Base-by-base conservation (phyloP, 2,329 filamentous ascomycete genomes). In the Paracorniculantispora psalliotae region DNA sequence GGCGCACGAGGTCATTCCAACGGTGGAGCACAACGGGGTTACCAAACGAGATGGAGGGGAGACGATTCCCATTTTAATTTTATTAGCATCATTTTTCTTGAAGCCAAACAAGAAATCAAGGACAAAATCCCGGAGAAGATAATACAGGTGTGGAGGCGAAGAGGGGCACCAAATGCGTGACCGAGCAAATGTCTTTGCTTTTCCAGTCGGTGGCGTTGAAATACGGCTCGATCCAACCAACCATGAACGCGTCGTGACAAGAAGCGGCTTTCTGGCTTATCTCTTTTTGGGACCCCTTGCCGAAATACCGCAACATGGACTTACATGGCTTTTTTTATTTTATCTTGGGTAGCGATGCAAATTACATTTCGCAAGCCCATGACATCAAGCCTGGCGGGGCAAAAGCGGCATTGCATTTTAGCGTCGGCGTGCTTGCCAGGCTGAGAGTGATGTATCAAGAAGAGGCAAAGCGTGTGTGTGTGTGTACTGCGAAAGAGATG, bases 311-410 rank as follows among this genome's bases (percentile, higher is more conserved):
- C 51, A 35, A 46, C n/a, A 35, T 12, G 17, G 23, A n/a, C 13
- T 37, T 25, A 21, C 30, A 23, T 13, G 37, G 51, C 37, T 39
- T 33, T 25, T n/a, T n/a, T 17, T 30, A 23, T 50, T n/a, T 17
- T 17, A 52, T n/a, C 13, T 53, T 35, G 52, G 52, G 39, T 26
- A 39, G 28, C 41, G 52, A 33, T n/a, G n/a, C n/a, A 6, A 17
- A 21, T 33, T 21, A 33, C 19, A 44, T 23, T n/a, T n/a, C 12
- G n/a, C n/a, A 55, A 46, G 15, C 21, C 35, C 37, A 47, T 47
- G 43, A 56, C 41, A 56, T 47, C 53, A 56, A 56, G 28, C 43
- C 51, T 54, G 17, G 39, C n/a, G 39, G 51, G 41, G 51, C 15
- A 13, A 19, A 26, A 33, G 50, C 37, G n/a, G 49, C 48, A n/a